Evolutionary conservation across 306 rosid species (phyloP).

Genomic region (Pterocarpus santalinus): DNA sequence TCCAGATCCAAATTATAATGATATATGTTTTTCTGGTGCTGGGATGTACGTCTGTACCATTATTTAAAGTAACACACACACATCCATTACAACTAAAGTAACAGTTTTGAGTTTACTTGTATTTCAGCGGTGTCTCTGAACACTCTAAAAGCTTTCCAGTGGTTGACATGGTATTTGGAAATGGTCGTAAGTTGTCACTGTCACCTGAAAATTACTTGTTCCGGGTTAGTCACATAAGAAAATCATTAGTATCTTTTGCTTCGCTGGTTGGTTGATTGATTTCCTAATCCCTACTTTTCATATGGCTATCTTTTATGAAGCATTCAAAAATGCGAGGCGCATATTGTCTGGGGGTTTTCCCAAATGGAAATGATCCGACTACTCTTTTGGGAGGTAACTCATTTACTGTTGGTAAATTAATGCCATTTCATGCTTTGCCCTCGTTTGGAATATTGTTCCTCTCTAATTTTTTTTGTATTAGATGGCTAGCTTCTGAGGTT

Average conservation of each 20-base stretch:
- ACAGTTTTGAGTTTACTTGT: conserved; percentile 45
- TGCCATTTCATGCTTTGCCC: conserved; percentile 37
- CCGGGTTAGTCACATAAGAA: conserved; percentile 63
- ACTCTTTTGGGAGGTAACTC: conserved; percentile 95
- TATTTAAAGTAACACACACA: conserved; percentile 22
- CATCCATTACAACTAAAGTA: conserved; percentile 38
- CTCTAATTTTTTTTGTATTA: conserved; percentile 21
- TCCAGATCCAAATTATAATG: conserved; percentile 89
- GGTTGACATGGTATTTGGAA: conserved; percentile 91
- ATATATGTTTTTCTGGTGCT: conserved; percentile 81
- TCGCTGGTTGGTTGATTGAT: conserved; percentile 32
- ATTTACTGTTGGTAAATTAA: conserved; percentile 16
- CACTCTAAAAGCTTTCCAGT: conserved; percentile 74
- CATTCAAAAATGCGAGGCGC: conserved; percentile 92
- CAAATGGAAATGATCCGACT: conserved; percentile 86
- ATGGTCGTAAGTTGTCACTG: conserved; percentile 75
- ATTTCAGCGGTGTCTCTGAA: conserved; percentile 70
- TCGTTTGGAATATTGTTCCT: conserved; percentile 24
- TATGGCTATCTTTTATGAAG: conserved; percentile 59
- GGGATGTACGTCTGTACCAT: conserved; percentile 66
- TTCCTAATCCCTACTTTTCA: conserved; percentile 40
- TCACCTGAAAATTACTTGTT: conserved; percentile 97
- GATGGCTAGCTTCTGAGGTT: conserved; percentile 30
- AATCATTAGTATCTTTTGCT: conserved; percentile 32
- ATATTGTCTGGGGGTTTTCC: conserved; percentile 91